Evolutionary conservation across 257 asterid species (phyloP).

Genomic region (Solanum paucissectum): DNA sequence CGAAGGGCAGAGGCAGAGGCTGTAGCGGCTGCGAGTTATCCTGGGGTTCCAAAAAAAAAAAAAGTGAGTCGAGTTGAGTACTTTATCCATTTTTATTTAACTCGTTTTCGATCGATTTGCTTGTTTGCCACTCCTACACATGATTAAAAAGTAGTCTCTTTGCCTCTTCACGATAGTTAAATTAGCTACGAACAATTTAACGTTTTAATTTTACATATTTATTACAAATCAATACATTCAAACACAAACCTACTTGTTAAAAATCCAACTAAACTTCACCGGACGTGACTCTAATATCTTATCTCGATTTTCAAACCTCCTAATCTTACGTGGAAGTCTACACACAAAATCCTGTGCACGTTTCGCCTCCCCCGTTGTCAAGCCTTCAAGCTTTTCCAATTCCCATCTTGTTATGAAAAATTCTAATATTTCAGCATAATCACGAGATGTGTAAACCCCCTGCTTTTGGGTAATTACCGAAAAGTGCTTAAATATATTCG

Average conservation of each 20-base stretch:
- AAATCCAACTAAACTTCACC: constrained; percentile 24
- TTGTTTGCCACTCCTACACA: too few relatives aligned
- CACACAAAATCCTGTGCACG: constrained; percentile 29
- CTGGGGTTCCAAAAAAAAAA: too few relatives aligned
- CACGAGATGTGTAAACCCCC: constrained; percentile 10
- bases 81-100: too few relatives aligned
- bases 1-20: too few relatives aligned
- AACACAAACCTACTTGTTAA: constrained; percentile 3
- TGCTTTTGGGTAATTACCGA: constrained; percentile 1
- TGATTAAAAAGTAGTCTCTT: too few relatives aligned
- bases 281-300: not conserved
- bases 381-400: constrained; percentile 14
- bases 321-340: constrained; percentile 4
- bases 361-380: constrained; percentile 8
- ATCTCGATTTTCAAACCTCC: constrained; percentile 2
- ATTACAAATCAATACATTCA: not conserved
- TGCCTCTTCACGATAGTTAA: too few relatives aligned
- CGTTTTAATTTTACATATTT: not conserved
- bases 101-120: too few relatives aligned
- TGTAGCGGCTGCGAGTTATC: too few relatives aligned
- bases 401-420: constrained; percentile 22
- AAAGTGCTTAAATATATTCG: constrained; percentile 14
- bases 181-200: too few relatives aligned
- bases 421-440: constrained; percentile 21
- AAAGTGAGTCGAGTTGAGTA: too few relatives aligned